Percentiles rank a stretch among this genome's conserved stretches.
Evolutionary conservation across 2,329 filamentous ascomycete species (phyloP).

Genomic region (Alternaria arbusti): DNA sequence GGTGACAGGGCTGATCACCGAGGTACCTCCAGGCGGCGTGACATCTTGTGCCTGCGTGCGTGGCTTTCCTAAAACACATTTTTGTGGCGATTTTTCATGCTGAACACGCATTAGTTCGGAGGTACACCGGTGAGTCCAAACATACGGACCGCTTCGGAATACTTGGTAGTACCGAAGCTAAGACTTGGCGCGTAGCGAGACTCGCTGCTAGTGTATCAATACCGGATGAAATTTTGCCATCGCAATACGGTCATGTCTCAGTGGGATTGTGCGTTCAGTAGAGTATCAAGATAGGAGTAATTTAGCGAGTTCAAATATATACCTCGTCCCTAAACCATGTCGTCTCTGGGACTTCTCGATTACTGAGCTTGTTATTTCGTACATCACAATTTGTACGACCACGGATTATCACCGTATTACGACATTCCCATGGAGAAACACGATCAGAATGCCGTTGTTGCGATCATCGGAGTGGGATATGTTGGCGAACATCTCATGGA

Average conservation of each 20-base stretch:
- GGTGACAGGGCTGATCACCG: background rate
- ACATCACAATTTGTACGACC: background rate
- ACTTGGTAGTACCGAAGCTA: background rate
- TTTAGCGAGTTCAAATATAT: background rate
- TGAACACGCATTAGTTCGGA: background rate
- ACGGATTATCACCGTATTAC: background rate
- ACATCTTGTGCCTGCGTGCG: background rate
- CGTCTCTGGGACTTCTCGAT: background rate
- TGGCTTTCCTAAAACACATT: background rate
- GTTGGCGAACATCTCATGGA: conserved; percentile 59
- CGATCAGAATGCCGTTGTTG: conserved; percentile 18
- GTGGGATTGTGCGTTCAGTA: background rate
- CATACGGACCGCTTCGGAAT: background rate
- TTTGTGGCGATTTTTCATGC: background rate
- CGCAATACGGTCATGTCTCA: background rate
- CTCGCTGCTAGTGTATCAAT: background rate
- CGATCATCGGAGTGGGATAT: conserved; percentile 61
- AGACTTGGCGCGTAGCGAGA: background rate
- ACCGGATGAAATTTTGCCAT: background rate
- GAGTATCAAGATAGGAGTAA: background rate
- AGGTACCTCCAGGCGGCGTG: background rate
- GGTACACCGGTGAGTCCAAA: background rate
- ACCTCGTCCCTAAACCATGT: background rate
- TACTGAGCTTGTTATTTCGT: background rate
- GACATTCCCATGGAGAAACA: background rate